A percentile compares a stretch with the other conserved stretches of the same genome.
Conservation (phyloP, 441 rosid species). For the Macaranga tanarius region DNA sequence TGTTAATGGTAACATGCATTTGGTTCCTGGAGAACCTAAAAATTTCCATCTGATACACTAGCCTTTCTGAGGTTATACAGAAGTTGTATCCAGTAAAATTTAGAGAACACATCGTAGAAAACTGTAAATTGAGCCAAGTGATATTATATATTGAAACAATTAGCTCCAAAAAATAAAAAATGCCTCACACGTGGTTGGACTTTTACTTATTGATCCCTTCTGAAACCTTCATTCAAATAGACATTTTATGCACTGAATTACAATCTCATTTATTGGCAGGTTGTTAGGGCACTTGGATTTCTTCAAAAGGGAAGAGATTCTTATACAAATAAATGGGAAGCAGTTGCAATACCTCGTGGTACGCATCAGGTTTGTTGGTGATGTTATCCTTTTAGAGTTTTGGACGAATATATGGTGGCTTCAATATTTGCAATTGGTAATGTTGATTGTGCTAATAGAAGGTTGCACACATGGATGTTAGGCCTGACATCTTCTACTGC, state of each 20-base stretch:
- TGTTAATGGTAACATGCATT: neutral
- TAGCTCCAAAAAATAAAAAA: neutral
- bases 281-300: constrained; percentile 78
- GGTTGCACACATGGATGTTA: neutral
- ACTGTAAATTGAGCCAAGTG: neutral
- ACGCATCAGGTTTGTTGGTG: constrained; percentile 94
- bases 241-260: neutral
- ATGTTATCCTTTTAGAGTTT: constrained; percentile 16
- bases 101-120: neutral
- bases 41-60: neutral
- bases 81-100: too few relatives aligned
- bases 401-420: neutral
- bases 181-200: neutral
- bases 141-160: neutral
- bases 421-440: neutral
- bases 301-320: constrained; percentile 68
- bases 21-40: neutral
- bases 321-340: constrained; percentile 64
- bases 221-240: neutral
- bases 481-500: neutral
- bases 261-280: constrained; percentile 45
- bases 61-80: too few relatives aligned
- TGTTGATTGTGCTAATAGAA: constrained; percentile 5
- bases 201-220: neutral
- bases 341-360: constrained; percentile 91